Conservation (phyloP, 257 asterid genomes). For the Ballota nigra region DNA sequence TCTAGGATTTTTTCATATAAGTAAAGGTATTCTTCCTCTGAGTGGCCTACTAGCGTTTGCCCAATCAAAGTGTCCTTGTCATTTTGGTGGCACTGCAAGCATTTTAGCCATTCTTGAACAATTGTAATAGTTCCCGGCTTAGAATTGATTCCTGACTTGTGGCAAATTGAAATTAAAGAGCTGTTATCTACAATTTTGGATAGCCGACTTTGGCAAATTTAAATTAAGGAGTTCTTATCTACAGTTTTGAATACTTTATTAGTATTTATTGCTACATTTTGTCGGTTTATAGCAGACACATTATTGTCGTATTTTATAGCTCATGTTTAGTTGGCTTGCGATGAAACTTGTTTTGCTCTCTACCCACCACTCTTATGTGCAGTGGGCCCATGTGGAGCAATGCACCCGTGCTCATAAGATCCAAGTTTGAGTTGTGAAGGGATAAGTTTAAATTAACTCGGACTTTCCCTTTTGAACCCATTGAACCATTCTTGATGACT, state of each 20-base stretch:
- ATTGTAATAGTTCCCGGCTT: constrained; percentile 17
- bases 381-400: constrained; percentile 20
- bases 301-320: not conserved
- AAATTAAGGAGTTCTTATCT: not conserved
- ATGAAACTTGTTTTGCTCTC: constrained; percentile 10
- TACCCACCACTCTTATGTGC: constrained; percentile 10
- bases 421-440: constrained; percentile 18
- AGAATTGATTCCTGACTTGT: constrained; percentile 11
- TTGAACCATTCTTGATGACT: not conserved
- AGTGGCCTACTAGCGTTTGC: constrained; percentile 9
- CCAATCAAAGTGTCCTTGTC: not conserved
- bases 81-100: constrained; percentile 11
- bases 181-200: not conserved
- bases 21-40: not conserved
- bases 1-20: constrained; percentile 15
- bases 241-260: not conserved
- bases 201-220: not conserved
- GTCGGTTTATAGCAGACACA: constrained; percentile 19
- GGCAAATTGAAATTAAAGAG: not conserved
- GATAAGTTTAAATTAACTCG: not conserved
- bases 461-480: constrained; percentile 6
- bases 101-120: constrained; percentile 15
- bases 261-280: not conserved
- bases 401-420: constrained; percentile 26
- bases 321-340: constrained; percentile 12